Base-by-base conservation (phyloP, 1,284 basidiomycete species). In the Pulveroboletus sp. region DNA sequence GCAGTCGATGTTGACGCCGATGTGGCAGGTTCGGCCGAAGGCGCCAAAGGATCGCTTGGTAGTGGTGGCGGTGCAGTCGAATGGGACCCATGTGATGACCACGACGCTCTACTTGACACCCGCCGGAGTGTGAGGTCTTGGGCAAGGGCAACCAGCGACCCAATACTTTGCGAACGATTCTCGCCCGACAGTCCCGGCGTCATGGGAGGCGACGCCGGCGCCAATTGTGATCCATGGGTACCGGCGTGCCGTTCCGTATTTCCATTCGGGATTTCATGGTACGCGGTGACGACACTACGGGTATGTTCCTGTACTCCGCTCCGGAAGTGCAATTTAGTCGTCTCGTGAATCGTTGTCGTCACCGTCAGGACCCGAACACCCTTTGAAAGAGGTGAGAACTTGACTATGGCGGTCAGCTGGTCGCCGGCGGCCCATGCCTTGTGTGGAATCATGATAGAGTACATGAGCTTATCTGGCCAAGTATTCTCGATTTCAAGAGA, bases 391-490 rank as follows among this genome's bases (percentile, higher is more conserved):
- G 95, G 94, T 49, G 86, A 86, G 70, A 96, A 92, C 72, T 96
- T 96, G 74, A 94, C 81, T 22, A 90, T 78, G 1, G 92, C 87
- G 0, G 87, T 89, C 54, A 96, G 77, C 17, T 81, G 82, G 73
- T 96, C 94, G 7, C 94, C 94, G 0, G 89, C 91, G 0, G 93
- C 92, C 84, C 91, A 97, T 0, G 94, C 95, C 71, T 92, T 94
- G 78, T 92, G 90, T 1, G 91, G 91, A 43, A 94, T 74, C 78
- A 89, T 84, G 66, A 96, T 84, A 9, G 88, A 87, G 74, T 95
- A 95, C 91, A 94, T 94, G 72, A 96, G 77, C 76, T 96, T 98
- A 39, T 91, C 90, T 0, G 95, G 94, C 95, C 95, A 98, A 15
- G 93, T 95, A 73, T 96, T 96, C 74, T 96, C 94, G 60, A 91